Conservation (phyloP, 2,329 filamentous ascomycete genomes). For the Aspergillus brasiliensis region DNA sequence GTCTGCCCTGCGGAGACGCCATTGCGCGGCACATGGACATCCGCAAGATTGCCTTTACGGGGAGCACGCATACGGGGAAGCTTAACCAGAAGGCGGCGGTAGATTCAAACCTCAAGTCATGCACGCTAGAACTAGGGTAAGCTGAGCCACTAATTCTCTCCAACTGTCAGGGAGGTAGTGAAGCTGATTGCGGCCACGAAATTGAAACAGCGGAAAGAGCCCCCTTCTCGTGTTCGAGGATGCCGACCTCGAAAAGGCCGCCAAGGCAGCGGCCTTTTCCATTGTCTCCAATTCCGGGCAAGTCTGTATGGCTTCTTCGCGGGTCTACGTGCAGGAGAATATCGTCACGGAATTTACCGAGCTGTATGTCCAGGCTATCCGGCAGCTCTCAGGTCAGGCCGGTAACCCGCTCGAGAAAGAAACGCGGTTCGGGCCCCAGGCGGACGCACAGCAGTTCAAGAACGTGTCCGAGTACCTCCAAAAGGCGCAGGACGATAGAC, state of each 20-base stretch:
- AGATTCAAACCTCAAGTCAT: constrained; percentile 21
- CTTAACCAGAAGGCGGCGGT: constrained; percentile 20
- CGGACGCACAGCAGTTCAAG: background rate
- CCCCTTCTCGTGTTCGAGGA: constrained; percentile 30
- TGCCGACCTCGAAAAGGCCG: constrained; percentile 22
- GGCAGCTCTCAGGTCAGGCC: background rate
- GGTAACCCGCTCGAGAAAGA: background rate
- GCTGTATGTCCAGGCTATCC: background rate
- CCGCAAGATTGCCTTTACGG: constrained; percentile 29
- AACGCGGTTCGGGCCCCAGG: background rate
- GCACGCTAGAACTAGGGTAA: constrained; percentile 23
- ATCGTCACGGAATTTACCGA: constrained; percentile 16
- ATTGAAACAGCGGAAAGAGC: constrained; percentile 21
- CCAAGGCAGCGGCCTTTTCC: constrained; percentile 1
- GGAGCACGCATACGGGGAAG: constrained; percentile 17
- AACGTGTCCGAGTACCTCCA: background rate
- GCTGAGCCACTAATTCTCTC: background rate
- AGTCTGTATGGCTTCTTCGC: constrained; percentile 3
- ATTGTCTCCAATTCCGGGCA: constrained; percentile 19
- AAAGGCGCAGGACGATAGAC: background rate
- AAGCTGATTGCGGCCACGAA: background rate
- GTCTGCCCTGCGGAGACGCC: constrained; percentile 49
- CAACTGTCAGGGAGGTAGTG: background rate
- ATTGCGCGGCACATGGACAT: constrained; percentile 18
- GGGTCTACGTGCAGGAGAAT: constrained; percentile 18